Conservation (phyloP, 495 filamentous ascomycete genomes). For the Chlorociboria aeruginascens region DNA sequence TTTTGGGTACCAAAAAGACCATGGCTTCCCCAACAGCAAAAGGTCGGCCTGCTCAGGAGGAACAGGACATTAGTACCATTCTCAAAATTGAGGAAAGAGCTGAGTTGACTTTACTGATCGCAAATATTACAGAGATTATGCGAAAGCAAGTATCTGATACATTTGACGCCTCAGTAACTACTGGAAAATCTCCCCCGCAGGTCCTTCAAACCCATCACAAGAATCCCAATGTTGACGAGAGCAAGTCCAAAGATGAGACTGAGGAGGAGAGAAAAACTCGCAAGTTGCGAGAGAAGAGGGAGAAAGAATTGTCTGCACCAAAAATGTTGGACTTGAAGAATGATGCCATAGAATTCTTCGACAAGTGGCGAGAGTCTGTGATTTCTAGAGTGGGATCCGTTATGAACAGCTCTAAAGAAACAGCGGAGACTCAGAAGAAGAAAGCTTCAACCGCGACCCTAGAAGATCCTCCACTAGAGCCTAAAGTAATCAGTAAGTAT, state of each 20-base stretch:
- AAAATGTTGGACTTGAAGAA: slow-evolving; percentile 25
- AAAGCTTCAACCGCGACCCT: slow-evolving; percentile 9
- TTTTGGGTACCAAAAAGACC: not conserved
- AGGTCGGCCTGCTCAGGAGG: slow-evolving; percentile 1
- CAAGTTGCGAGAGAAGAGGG: slow-evolving; percentile 19
- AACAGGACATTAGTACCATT: slow-evolving; percentile 17
- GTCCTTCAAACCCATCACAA: slow-evolving; percentile 22
- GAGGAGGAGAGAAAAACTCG: slow-evolving; percentile 21
- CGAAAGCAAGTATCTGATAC: slow-evolving; percentile 30
- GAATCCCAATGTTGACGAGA: slow-evolving; percentile 15
- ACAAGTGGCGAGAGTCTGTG: slow-evolving; percentile 24
- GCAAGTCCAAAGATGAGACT: slow-evolving; percentile 14
- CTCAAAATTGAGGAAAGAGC: slow-evolving; percentile 20
- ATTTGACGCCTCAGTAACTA: slow-evolving; percentile 29
- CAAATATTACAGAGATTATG: slow-evolving; percentile 35
- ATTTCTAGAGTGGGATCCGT: slow-evolving; percentile 22
- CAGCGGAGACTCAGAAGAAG: slow-evolving; percentile 7
- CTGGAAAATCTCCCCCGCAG: slow-evolving; percentile 14
- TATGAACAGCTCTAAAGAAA: slow-evolving; percentile 17
- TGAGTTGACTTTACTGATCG: slow-evolving; percentile 28
- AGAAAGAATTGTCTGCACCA: slow-evolving; percentile 23
- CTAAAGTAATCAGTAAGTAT: slow-evolving; percentile 13
- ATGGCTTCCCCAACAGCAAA: slow-evolving; percentile 7
- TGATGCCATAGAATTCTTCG: slow-evolving; percentile 20
- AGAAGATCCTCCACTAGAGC: slow-evolving; percentile 14